Base-by-base conservation (phyloP, 2,329 filamentous ascomycete genomes). In the Aspergillus calidoustus region DNA sequence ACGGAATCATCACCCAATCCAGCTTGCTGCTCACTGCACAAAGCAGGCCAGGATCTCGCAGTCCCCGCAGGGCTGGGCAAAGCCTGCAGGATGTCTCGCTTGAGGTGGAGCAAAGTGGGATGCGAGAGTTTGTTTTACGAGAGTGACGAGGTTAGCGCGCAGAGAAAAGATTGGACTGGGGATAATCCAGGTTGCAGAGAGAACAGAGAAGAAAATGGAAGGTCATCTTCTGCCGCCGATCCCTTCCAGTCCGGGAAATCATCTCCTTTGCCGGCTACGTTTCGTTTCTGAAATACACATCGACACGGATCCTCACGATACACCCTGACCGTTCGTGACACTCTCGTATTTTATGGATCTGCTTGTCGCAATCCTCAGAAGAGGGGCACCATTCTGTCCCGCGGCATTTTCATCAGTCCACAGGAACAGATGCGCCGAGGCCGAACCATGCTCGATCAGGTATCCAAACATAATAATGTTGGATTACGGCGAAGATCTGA, bases 71-170 rank as follows among this genome's bases (percentile, higher is more conserved):
- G 34, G 34, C 34, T 5, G 4, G 34, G 11, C 13, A 7, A 28
- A 28, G 25, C 25, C 19, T 49, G 47, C 47, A 49, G 22, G 2
- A 23, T 28, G 9, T 30, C 25, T 50, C 47, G 22, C 30, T n/a
- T 31, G 9, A 17, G 44, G 52, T 46, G 38, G 41, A 54, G 52
- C 38, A 7, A 13, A 17, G 34, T 46, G 41, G 41, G 23, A 54
- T 54, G 52, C 52, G 15, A 23, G 11, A 53, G 30, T n/a, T 22
- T 38, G 38, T 47, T 59, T 59, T 59, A 47, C 49, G 25, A 34
- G 25, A 53, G 55, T 47, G 23, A 59, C 56, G 56, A 59, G 48
- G n/a, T 59, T 59, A 59, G 49, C 49, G 56, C 56, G 30, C 49
- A 25, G 28, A 46, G 34, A 25, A 31, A 4, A 28, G 46, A 34